Evolutionary conservation across 345 rosid species (phyloP).

Genomic region (Pseudoturritis turrita): DNA sequence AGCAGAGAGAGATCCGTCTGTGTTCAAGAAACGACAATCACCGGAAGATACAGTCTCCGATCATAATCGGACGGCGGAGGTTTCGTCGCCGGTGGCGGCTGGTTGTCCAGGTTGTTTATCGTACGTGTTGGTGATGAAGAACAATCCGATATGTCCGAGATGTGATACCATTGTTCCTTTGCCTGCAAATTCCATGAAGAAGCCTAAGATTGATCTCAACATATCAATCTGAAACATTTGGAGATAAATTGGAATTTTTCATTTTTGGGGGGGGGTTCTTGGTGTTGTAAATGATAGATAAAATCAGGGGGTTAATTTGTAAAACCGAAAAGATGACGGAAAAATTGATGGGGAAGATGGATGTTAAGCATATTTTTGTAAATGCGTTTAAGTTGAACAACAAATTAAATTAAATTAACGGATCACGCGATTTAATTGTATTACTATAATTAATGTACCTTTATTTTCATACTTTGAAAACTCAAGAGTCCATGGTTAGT

Average conservation of each 20-base stretch:
- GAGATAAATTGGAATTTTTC: conserved; percentile 6
- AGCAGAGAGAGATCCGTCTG: conserved; percentile 54
- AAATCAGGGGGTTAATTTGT: background rate
- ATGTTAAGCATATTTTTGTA: background rate
- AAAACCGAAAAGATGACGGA: background rate
- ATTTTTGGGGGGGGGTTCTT: background rate
- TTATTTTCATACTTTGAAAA: background rate
- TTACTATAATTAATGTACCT: background rate
- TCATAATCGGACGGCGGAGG: background rate
- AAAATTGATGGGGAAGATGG: background rate
- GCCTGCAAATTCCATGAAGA: conserved; percentile 32
- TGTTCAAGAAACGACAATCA: conserved; percentile 40
- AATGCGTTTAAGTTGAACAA: background rate
- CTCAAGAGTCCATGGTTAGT: conserved; percentile 10
- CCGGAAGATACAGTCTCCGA: conserved; percentile 1
- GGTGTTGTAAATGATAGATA: conserved; percentile 29
- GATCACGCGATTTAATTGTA: background rate
- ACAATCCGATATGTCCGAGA: conserved; percentile 74
- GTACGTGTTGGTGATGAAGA: conserved; percentile 65
- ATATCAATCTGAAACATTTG: conserved; percentile 51
- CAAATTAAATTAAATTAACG: too few species aligned
- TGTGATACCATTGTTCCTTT: conserved; percentile 62
- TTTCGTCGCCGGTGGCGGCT: conserved; percentile 48
- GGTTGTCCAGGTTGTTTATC: conserved; percentile 86
- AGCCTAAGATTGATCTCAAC: conserved; percentile 74